Evolutionary conservation across 345 rosid species (phyloP).

Genomic region (Acer campestre): DNA sequence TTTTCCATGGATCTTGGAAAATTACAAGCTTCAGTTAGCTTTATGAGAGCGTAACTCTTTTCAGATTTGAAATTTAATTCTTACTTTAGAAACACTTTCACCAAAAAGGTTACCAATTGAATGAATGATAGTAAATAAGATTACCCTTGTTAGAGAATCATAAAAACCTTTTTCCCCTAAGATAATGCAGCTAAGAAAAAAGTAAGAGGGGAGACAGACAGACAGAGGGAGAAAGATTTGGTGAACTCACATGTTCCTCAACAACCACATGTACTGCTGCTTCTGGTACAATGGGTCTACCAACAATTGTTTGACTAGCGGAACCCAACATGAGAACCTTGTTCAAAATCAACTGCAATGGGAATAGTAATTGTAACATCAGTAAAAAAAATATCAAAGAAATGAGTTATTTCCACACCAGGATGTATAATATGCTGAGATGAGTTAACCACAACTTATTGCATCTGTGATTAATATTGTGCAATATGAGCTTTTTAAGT

Average conservation of each 20-base stretch:
- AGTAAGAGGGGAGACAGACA: slow-evolving; percentile 28
- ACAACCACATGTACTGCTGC: slow-evolving; percentile 91
- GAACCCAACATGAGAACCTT: slow-evolving; percentile 92
- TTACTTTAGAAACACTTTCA: background rate
- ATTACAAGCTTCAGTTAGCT: background rate
- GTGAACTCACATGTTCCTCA: slow-evolving; percentile 88
- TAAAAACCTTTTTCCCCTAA: background rate
- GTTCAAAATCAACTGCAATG: slow-evolving; percentile 73
- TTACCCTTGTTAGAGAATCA: background rate
- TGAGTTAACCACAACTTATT: no score
- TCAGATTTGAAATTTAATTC: background rate
- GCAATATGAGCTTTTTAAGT: no score
- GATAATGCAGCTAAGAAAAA: background rate
- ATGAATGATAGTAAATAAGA: background rate
- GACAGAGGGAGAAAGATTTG: slow-evolving; percentile 1
- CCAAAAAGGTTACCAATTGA: background rate
- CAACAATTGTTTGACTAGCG: slow-evolving; percentile 67
- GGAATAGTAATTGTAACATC: slow-evolving; percentile 4
- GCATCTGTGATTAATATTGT: no score
- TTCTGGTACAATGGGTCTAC: slow-evolving; percentile 83
- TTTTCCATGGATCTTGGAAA: background rate
- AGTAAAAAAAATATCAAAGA: background rate
- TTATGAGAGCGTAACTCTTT: background rate
- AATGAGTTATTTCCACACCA: no score
- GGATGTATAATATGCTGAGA: no score